These are phyloP conservation scores for Puccinia novopanici DNA, from an alignment of 1,284 basidiomycete species.

Conservation along the genomic window DNA sequence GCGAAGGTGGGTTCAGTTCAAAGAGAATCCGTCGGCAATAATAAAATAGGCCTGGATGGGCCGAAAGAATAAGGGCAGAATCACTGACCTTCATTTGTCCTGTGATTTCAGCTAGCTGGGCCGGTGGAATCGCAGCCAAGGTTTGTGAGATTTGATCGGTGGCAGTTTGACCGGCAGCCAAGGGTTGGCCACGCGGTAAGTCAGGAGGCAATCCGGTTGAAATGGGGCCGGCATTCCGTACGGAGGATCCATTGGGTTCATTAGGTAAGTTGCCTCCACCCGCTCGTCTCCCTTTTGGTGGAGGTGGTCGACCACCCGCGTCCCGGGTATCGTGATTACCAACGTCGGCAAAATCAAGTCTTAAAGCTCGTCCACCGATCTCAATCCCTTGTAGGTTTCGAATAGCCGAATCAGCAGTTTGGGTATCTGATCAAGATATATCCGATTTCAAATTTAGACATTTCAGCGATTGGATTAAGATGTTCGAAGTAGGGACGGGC, in stretches of 20 bases:
- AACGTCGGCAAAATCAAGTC: conserved; percentile 71
- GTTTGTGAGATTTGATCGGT: conserved; percentile 85
- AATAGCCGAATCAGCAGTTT: conserved; percentile 81
- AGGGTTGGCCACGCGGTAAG: conserved; percentile 75
- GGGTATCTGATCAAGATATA: conserved; percentile 75
- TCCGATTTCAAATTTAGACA: conserved; percentile 75
- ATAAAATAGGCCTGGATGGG: neutral
- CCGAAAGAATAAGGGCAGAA: neutral
- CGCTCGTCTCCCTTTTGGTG: conserved; percentile 36
- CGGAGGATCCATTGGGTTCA: conserved; percentile 33
- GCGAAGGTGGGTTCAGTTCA: neutral
- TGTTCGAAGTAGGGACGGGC: conserved; percentile 82
- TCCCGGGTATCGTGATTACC: conserved; percentile 58
- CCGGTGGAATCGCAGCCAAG: conserved; percentile 78
- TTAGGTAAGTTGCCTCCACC: conserved; percentile 15
- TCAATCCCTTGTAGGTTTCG: conserved; percentile 78
- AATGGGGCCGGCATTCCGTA: conserved; percentile 20
- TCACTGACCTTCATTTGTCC: conserved; percentile 88
- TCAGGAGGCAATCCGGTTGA: conserved; percentile 63
- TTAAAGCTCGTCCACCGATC: conserved; percentile 77
- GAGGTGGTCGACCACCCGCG: conserved; percentile 28
- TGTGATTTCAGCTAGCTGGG: conserved; percentile 89
- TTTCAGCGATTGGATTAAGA: conserved; percentile 80
- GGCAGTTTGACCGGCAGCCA: conserved; percentile 73
- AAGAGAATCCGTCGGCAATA: neutral